Conservation (phyloP, 768 basidiomycete genomes). For the Russula abietina region DNA sequence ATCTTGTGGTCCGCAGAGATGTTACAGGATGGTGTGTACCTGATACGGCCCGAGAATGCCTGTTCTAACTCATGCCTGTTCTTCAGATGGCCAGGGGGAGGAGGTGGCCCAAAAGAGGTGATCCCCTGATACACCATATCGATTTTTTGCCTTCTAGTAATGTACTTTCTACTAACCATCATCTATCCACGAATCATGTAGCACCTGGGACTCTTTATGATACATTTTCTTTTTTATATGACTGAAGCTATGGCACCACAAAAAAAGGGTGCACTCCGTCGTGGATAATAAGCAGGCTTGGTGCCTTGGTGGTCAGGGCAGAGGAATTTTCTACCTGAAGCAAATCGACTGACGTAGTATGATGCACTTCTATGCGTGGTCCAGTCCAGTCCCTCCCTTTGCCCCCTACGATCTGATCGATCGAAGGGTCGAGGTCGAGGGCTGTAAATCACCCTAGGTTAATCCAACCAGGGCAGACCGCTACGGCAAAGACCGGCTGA, state of each 20-base stretch:
- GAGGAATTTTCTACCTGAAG: too few relatives aligned
- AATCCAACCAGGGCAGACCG: too few relatives aligned
- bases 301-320: too few relatives aligned
- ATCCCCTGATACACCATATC: background rate
- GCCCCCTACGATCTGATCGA: too few relatives aligned
- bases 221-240: background rate
- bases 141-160: background rate
- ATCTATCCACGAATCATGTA: background rate
- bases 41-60: background rate
- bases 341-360: too few relatives aligned
- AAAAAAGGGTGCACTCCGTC: background rate
- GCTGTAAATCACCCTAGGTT: too few relatives aligned
- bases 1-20: slow-evolving; percentile 83
- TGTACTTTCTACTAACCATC: slow-evolving; percentile 5
- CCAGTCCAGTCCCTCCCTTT: too few relatives aligned
- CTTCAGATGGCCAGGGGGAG: slow-evolving; percentile 11
- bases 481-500: too few relatives aligned
- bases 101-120: slow-evolving; percentile 5
- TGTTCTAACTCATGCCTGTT: background rate
- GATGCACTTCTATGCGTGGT: too few relatives aligned
- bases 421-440: too few relatives aligned
- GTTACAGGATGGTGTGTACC: slow-evolving; percentile 34
- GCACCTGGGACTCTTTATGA: slow-evolving; percentile 9
- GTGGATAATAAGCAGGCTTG: background rate
- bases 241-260: background rate